Percentiles rank a stretch among this genome's conserved stretches.
Evolutionary conservation across 192 early-diverging fungal genomes (phyloP).

Genomic region (Rhizophagus clarus): DNA sequence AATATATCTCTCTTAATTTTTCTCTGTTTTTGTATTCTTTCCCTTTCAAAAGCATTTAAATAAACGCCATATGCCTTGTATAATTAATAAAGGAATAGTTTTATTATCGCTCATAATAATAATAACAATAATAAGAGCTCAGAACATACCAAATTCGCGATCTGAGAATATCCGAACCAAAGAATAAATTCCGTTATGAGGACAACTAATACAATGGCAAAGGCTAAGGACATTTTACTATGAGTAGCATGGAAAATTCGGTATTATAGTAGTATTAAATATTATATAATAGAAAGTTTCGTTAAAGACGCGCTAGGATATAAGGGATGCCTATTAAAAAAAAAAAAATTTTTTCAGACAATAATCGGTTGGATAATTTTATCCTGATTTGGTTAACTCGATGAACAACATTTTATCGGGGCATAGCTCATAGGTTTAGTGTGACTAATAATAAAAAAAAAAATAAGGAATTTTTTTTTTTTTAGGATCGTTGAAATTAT

Average conservation of each 20-base stretch:
- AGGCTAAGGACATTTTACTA: conserved; percentile 50
- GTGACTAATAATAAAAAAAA: no score
- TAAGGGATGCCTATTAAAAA: not conserved
- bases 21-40: conserved; percentile 57
- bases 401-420: not conserved
- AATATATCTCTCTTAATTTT: conserved; percentile 65
- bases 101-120: not conserved
- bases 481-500: no score
- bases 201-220: conserved; percentile 63
- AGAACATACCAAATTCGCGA: conserved; percentile 49
- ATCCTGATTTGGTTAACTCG: not conserved
- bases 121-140: no score
- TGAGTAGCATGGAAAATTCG: not conserved
- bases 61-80: conserved; percentile 54
- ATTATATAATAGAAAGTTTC: no score
- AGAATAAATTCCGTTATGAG: conserved; percentile 59
- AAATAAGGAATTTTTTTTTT: no score
- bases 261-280: no score
- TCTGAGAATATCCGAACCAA: conserved; percentile 55
- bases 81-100: conserved; percentile 7
- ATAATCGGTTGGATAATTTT: not conserved
- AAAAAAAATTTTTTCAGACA: not conserved
- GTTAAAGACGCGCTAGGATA: no score
- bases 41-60: conserved; percentile 56
- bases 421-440: no score